Conservation (phyloP, 2,329 filamentous ascomycete genomes). For the Didymella sp. region DNA sequence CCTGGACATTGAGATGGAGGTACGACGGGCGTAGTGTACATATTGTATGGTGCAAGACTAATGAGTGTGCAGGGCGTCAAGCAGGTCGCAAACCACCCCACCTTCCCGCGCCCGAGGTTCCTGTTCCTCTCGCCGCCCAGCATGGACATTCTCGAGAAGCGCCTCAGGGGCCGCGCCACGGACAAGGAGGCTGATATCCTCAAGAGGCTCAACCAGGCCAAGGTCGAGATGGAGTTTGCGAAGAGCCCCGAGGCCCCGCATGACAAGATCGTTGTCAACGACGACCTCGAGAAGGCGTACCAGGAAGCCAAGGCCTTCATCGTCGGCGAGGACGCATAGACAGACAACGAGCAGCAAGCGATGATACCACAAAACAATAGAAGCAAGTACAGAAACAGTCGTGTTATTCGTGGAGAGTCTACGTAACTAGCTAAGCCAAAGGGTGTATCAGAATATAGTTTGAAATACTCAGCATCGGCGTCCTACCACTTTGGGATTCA, state of each 20-base stretch:
- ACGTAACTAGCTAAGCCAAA: constrained; percentile 38
- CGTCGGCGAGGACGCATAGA: constrained; percentile 48
- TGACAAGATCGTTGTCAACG: constrained; percentile 61
- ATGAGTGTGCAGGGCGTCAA: constrained; percentile 72
- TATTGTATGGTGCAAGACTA: not conserved
- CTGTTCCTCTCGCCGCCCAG: constrained; percentile 85
- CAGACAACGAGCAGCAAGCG: not conserved
- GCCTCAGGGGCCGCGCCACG: constrained; percentile 54
- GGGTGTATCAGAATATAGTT: constrained; percentile 57
- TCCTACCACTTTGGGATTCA: constrained; percentile 56
- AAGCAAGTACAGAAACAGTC: not conserved
- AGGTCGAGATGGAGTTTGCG: constrained; percentile 53
- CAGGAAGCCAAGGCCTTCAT: constrained; percentile 60
- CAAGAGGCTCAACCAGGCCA: constrained; percentile 57
- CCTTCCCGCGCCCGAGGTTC: constrained; percentile 74
- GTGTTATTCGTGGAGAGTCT: constrained; percentile 2
- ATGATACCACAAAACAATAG: constrained; percentile 10
- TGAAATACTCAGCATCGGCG: constrained; percentile 53
- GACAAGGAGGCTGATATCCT: constrained; percentile 59
- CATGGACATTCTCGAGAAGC: constrained; percentile 72
- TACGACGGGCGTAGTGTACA: constrained; percentile 38
- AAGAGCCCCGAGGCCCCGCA: constrained; percentile 54
- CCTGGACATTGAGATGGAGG: constrained; percentile 97
- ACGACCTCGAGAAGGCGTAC: constrained; percentile 59
- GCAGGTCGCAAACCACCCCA: constrained; percentile 78